phyloP scores from a whole-genome alignment of 108 stramenopile species.

The Chaetoceros muelleri region DNA sequence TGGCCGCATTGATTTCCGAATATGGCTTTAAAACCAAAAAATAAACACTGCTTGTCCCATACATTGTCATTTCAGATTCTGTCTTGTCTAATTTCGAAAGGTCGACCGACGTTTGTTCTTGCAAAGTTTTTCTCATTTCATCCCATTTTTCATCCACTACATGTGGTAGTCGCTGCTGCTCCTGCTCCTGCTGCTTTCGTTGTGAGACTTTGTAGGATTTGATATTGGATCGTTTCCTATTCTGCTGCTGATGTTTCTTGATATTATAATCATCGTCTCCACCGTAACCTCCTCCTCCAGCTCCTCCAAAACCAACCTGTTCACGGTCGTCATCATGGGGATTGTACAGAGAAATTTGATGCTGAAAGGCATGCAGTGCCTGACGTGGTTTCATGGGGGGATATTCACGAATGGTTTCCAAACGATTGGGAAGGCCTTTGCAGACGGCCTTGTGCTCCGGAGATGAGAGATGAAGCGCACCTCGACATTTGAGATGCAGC shows the following conservation, averaged over 20 bases:
- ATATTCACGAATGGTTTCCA: background rate
- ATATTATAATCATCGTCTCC: no score
- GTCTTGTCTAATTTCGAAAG: background rate
- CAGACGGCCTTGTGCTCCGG: background rate
- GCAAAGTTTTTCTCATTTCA: background rate
- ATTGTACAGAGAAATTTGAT: background rate
- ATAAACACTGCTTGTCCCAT: background rate
- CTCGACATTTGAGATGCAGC: background rate
- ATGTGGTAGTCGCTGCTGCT: background rate
- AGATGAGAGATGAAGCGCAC: background rate
- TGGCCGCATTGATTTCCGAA: background rate
- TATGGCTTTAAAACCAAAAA: background rate
- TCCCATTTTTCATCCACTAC: background rate
- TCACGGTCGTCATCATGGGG: background rate
- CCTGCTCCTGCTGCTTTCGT: background rate
- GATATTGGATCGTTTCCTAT: no score
- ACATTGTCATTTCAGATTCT: background rate
- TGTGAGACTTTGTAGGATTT: background rate
- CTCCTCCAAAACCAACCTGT: background rate
- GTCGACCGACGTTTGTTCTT: background rate
- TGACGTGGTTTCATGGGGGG: background rate
- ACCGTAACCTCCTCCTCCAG: no score
- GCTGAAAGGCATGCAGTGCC: background rate
- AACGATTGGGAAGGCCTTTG: background rate
- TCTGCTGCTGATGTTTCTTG: background rate